phyloP scores from a whole-genome alignment of 1,139 yeast genomes.

The Debaryomycetaceae sp. region DNA sequence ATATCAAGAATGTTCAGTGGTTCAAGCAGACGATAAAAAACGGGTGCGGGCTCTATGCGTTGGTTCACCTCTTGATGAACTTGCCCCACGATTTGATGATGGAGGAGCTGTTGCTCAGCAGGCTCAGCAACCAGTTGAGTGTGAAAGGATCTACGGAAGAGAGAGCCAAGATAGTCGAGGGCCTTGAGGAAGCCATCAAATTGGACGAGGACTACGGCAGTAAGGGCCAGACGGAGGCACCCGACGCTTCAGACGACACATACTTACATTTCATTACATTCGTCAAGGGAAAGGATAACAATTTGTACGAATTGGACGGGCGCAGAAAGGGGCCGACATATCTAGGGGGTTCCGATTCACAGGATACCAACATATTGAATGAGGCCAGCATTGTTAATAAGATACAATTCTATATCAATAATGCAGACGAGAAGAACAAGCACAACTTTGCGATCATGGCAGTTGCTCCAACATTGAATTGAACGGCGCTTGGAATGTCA shows the following conservation, averaged over 20 bases:
- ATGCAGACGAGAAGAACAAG: conserved; percentile 56
- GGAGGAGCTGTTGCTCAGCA: conserved; percentile 29
- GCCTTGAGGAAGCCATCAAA: conserved; percentile 42
- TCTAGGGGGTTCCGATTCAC: conserved; percentile 41
- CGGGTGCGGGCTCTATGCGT: conserved; percentile 91
- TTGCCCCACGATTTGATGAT: conserved; percentile 46
- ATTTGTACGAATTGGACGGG: conserved; percentile 84
- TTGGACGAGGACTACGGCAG: conserved; percentile 59
- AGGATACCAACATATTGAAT: conserved; percentile 37
- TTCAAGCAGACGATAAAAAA: conserved; percentile 79
- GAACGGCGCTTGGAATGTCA: conserved; percentile 14
- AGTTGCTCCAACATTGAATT: conserved; percentile 52
- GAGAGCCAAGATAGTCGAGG: conserved; percentile 47
- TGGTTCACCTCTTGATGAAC: conserved; percentile 73
- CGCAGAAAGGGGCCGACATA: conserved; percentile 75
- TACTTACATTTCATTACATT: conserved; percentile 79
- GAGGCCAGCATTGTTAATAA: conserved; percentile 51
- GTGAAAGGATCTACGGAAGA: conserved; percentile 28
- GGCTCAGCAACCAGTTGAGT: conserved; percentile 20
- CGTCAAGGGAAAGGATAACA: conserved; percentile 54
- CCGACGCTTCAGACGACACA: conserved; percentile 60
- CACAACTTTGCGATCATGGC: conserved; percentile 69
- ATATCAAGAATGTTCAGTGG: conserved; percentile 48
- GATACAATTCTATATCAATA: conserved; percentile 62
- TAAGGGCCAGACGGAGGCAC: conserved; percentile 79